Evolutionary conservation across 2,329 filamentous ascomycete species (phyloP).

Genomic region (Aspergillus ochraceoroseus): DNA sequence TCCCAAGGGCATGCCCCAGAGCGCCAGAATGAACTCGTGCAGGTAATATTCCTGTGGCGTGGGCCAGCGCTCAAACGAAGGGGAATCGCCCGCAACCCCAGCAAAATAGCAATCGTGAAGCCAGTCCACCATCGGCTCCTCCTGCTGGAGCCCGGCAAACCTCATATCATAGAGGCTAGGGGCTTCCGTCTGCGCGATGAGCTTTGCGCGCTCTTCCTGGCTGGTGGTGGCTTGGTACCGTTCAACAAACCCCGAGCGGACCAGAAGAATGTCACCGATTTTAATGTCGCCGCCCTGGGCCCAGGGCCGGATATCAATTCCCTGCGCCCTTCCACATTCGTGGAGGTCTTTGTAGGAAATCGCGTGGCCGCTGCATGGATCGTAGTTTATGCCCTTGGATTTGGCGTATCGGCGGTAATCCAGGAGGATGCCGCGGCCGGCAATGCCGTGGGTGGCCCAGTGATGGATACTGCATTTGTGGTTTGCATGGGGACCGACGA

Average conservation of each 20-base stretch:
- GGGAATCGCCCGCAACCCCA: slow-evolving; percentile 54
- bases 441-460: slow-evolving; percentile 38
- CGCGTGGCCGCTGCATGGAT: no score
- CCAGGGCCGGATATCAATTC: no score
- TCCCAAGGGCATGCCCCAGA: slow-evolving; percentile 48
- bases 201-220: slow-evolving; percentile 38
- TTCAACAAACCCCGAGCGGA: slow-evolving; percentile 51
- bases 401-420: slow-evolving; percentile 47
- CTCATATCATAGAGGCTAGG: no score
- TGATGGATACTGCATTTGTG: no score
- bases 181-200: slow-evolving; percentile 22
- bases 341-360: no score
- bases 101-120: slow-evolving; percentile 55
- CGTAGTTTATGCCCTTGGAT: no score
- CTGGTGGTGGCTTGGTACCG: slow-evolving; percentile 40
- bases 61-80: slow-evolving; percentile 46
- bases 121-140: slow-evolving; percentile 50
- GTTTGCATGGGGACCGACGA: no score
- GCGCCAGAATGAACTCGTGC: slow-evolving; percentile 39
- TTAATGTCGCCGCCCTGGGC: no score
- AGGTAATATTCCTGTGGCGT: slow-evolving; percentile 23
- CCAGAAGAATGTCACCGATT: slow-evolving; percentile 56
- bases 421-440: slow-evolving; percentile 48
- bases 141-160: slow-evolving; percentile 51
- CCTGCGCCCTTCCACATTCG: no score